Evolutionary conservation across 768 basidiomycete genomes (phyloP).

Genomic region (Thelephora ganbajun): DNA sequence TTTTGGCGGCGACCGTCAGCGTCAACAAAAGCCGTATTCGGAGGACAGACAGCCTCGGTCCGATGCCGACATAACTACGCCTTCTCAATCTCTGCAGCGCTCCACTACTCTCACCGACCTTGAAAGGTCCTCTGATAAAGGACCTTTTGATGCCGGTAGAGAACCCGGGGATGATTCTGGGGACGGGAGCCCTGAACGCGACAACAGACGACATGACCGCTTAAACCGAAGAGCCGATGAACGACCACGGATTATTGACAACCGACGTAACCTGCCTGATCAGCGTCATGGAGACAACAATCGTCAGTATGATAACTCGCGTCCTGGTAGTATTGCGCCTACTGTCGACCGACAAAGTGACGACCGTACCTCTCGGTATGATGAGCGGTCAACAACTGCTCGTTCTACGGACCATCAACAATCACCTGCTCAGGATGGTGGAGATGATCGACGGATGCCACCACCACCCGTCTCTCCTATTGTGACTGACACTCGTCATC

Average conservation of each 20-base stretch:
- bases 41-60: constrained; percentile 14
- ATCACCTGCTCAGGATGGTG: background rate
- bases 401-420: background rate
- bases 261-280: constrained; percentile 29
- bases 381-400: constrained; percentile 6
- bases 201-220: constrained; percentile 20
- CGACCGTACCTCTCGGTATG: constrained; percentile 1
- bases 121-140: background rate
- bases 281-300: constrained; percentile 29
- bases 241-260: constrained; percentile 18
- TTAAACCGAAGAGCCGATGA: constrained; percentile 27
- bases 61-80: constrained; percentile 6
- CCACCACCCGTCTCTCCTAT: constrained; percentile 3
- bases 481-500: constrained; percentile 9
- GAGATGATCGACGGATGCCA: constrained; percentile 6
- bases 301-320: background rate
- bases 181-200: constrained; percentile 19
- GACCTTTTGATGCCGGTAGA: background rate
- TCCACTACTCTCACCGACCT: background rate
- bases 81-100: background rate
- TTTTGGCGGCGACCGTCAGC: constrained; percentile 13
- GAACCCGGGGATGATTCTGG: constrained; percentile 16
- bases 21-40: constrained; percentile 13
- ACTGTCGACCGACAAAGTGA: background rate
- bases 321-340: background rate